Conservation (phyloP, 2,329 filamentous ascomycete species). For the Escovopsis sp. region DNA sequence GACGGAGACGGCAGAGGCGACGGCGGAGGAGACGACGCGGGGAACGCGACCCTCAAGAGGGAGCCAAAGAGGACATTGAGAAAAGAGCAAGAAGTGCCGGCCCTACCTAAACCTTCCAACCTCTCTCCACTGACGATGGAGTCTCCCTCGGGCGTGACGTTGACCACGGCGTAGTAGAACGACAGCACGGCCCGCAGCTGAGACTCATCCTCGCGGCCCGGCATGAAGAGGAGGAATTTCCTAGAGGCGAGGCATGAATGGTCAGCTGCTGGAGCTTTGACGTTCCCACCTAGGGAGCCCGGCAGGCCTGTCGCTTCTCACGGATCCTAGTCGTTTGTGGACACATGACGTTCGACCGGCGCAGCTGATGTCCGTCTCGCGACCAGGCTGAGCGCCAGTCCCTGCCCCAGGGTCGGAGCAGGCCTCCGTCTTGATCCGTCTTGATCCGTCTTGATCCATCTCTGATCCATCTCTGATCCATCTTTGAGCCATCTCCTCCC, state of each 20-base stretch:
- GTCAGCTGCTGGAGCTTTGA: conserved; percentile 7
- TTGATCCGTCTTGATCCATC: too few relatives aligned
- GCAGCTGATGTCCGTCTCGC: conserved; percentile 5
- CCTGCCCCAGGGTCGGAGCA: conserved; percentile 4
- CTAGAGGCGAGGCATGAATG: conserved; percentile 32
- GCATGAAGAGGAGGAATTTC: conserved; percentile 88
- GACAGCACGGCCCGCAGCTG: conserved; percentile 71
- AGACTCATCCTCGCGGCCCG: conserved; percentile 43
- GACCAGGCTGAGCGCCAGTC: conserved; percentile 2
- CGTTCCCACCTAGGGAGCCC: conserved; percentile 8
- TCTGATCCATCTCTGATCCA: too few relatives aligned
- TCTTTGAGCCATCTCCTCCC: too few relatives aligned
- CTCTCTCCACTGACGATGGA: conserved; percentile 82
- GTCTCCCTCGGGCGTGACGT: conserved; percentile 86
- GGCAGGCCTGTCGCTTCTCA: too few relatives aligned
- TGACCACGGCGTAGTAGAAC: conserved; percentile 81
- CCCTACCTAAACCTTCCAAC: conserved; percentile 87
- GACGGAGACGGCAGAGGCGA: conserved; percentile 12
- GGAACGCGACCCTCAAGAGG: conserved; percentile 50
- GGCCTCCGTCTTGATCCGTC: too few relatives aligned
- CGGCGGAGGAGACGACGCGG: conserved; percentile 15
- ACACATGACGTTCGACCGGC: conserved; percentile 9
- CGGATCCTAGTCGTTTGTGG: background rate
- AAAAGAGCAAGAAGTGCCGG: conserved; percentile 38
- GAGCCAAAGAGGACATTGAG: conserved; percentile 61